phyloP scores from a whole-genome alignment of 345 rosid species.

The Clausena lansium region DNA sequence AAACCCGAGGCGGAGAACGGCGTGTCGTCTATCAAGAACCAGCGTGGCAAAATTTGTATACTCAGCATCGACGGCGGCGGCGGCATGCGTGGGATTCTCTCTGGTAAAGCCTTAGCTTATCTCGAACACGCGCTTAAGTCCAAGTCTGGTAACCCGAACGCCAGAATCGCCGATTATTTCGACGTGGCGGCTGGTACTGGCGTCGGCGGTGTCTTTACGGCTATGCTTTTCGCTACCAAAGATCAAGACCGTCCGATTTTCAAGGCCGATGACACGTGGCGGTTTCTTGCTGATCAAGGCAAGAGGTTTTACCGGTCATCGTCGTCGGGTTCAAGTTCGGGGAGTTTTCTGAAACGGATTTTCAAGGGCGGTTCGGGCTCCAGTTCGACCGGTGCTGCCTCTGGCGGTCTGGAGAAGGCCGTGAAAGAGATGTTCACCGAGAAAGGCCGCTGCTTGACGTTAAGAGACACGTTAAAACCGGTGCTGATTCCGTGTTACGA shows the following conservation, averaged over 20 bases:
- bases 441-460: constrained; percentile 46
- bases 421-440: constrained; percentile 70
- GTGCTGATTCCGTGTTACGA: constrained; percentile 90
- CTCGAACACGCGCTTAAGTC: constrained; percentile 74
- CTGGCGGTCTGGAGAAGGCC: constrained; percentile 54
- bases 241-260: constrained; percentile 71
- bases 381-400: constrained; percentile 36
- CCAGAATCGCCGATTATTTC: constrained; percentile 84
- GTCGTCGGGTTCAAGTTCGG: constrained; percentile 20
- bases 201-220: constrained; percentile 84
- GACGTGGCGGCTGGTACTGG: constrained; percentile 95
- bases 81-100: constrained; percentile 82
- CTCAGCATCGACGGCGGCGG: constrained; percentile 84
- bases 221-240: constrained; percentile 82
- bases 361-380: constrained; percentile 37
- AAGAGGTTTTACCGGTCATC: constrained; percentile 51
- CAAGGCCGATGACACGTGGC: constrained; percentile 91
- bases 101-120: constrained; percentile 87
- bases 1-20: constrained; percentile 27
- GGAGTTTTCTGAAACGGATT: constrained; percentile 48
- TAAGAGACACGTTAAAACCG: constrained; percentile 89
- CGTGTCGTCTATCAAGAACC: constrained; percentile 62
- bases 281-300: constrained; percentile 69
- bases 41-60: constrained; percentile 91
- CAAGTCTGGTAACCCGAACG: constrained; percentile 86